phyloP scores from a whole-genome alignment of 2,329 filamentous ascomycete genomes.

The Aphanocladium album region DNA sequence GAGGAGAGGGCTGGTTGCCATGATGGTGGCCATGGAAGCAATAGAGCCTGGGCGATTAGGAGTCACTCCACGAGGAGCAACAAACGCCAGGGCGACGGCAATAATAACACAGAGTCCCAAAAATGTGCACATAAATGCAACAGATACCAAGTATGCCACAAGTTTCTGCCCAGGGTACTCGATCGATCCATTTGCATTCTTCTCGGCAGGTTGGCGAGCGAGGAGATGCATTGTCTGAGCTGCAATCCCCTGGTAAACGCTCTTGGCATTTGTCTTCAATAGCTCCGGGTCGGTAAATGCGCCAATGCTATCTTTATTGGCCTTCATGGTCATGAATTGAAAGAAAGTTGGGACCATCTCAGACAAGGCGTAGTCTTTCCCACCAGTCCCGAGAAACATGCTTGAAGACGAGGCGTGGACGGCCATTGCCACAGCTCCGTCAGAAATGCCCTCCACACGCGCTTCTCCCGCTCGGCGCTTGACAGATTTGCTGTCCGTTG shows the following conservation, averaged over 20 bases:
- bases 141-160: conserved; percentile 11
- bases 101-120: neutral
- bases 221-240: conserved; percentile 11
- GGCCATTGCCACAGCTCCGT: conserved; percentile 16
- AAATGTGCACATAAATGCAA: conserved; percentile 12
- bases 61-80: conserved; percentile 10
- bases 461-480: neutral
- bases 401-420: conserved; percentile 12
- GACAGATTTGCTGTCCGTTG: neutral
- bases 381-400: conserved; percentile 18
- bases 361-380: conserved; percentile 18
- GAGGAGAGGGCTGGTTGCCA: conserved; percentile 14
- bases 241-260: conserved; percentile 13
- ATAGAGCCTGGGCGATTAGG: conserved; percentile 14
- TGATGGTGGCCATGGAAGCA: conserved; percentile 5
- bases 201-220: conserved; percentile 5
- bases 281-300: conserved; percentile 17
- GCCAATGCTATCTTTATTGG: conserved; percentile 6
- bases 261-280: conserved; percentile 10
- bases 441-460: conserved; percentile 14
- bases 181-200: neutral
- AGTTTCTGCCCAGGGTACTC: conserved; percentile 11
- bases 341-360: conserved; percentile 22
- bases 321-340: conserved; percentile 22
- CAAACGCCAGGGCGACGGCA: conserved; percentile 3